A percentile compares a stretch with the other conserved stretches of the same genome.
Evolutionary conservation across 2,329 filamentous ascomycete genomes (phyloP).

Genomic region (Dryadomyces sulphureus): DNA sequence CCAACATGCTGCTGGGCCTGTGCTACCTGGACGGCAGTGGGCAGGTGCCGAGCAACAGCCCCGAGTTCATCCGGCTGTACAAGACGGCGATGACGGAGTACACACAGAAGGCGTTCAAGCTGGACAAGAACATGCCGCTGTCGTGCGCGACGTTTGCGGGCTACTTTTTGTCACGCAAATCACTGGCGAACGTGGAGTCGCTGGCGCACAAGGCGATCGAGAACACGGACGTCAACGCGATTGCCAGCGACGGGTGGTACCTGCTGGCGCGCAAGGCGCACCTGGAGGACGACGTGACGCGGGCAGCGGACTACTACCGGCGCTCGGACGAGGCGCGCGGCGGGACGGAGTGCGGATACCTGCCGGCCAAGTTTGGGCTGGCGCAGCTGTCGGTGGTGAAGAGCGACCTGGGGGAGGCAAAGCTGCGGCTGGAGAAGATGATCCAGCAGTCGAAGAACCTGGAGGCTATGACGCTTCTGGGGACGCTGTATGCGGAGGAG

Average conservation of each 20-base stretch:
- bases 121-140: constrained; percentile 80
- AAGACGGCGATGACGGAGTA: constrained; percentile 91
- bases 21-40: constrained; percentile 83
- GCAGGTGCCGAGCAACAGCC: constrained; percentile 67
- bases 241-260: constrained; percentile 97
- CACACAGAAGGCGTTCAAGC: constrained; percentile 83
- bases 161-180: constrained; percentile 77
- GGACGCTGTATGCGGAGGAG: constrained; percentile 86
- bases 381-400: constrained; percentile 79
- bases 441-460: constrained; percentile 69
- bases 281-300: constrained; percentile 57
- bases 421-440: constrained; percentile 87
- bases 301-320: constrained; percentile 74
- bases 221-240: constrained; percentile 87
- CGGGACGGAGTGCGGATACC: constrained; percentile 75
- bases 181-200: constrained; percentile 66
- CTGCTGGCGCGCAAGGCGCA: constrained; percentile 84
- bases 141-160: constrained; percentile 81
- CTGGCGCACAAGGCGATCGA: constrained; percentile 89
- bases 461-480: constrained; percentile 84
- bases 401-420: constrained; percentile 78
- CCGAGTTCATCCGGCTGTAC: constrained; percentile 72
- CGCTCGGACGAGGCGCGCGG: constrained; percentile 85
- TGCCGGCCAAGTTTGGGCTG: constrained; percentile 88
- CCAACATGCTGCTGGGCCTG: constrained; percentile 76